Conservation (phyloP, 2,329 filamentous ascomycete genomes). For the Nigrograna mackinnonii region DNA sequence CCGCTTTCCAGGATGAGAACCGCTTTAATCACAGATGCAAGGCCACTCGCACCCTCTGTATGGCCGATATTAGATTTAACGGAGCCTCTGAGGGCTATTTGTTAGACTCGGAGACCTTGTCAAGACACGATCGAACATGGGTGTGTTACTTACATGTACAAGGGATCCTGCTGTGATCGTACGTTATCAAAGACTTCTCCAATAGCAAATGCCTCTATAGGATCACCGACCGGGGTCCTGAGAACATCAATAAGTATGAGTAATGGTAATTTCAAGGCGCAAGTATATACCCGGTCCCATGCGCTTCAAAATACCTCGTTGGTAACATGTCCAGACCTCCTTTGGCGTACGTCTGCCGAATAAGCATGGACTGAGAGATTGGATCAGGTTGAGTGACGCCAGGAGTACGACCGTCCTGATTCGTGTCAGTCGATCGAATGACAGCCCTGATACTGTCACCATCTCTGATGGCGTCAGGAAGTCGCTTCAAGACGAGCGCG, state of each 20-base stretch:
- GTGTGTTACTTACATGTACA: slow-evolving; percentile 1
- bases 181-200: neutral
- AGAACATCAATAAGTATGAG: neutral
- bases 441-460: slow-evolving; percentile 54
- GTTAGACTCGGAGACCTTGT: no score
- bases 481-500: slow-evolving; percentile 57
- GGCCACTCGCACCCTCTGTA: slow-evolving; percentile 39
- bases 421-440: slow-evolving; percentile 40
- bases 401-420: slow-evolving; percentile 55
- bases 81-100: slow-evolving; percentile 3
- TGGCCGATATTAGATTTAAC: slow-evolving; percentile 45
- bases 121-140: no score
- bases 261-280: neutral
- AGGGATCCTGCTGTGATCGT: neutral
- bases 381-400: slow-evolving; percentile 59
- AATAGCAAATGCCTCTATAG: slow-evolving; percentile 2
- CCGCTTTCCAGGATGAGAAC: slow-evolving; percentile 41
- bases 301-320: slow-evolving; percentile 14
- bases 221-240: slow-evolving; percentile 21
- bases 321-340: neutral
- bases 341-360: slow-evolving; percentile 6
- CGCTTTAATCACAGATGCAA: slow-evolving; percentile 41
- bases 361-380: slow-evolving; percentile 46
- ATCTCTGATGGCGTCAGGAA: slow-evolving; percentile 58
- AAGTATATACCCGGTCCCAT: slow-evolving; percentile 7